Percentiles rank a stretch among this genome's conserved stretches.
Evolutionary conservation across 192 early-diverging fungal genomes (phyloP).

Genomic region (Backusella westeae): DNA sequence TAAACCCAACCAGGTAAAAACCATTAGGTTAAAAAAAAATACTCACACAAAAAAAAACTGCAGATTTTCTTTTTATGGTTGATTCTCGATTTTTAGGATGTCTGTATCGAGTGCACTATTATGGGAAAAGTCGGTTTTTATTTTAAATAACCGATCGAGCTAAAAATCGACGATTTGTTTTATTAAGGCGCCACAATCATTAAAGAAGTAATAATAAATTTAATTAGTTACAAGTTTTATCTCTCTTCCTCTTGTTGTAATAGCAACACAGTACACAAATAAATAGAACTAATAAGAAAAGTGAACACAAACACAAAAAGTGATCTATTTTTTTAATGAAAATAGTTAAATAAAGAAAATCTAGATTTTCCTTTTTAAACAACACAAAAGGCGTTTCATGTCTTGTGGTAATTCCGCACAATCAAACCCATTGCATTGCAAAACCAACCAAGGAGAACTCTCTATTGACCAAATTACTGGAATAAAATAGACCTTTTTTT

Average conservation of each 20-base stretch:
- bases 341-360: background rate
- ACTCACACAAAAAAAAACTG: background rate
- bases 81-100: background rate
- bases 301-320: background rate
- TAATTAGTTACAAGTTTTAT: no score
- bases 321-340: background rate
- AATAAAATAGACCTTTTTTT: background rate
- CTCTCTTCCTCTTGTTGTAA: background rate
- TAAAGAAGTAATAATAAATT: background rate
- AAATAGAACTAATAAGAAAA: background rate
- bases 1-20: background rate
- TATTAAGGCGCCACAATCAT: background rate
- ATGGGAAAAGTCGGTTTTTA: background rate
- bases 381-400: background rate
- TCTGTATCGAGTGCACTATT: background rate
- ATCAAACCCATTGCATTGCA: background rate
- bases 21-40: background rate
- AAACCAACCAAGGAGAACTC: background rate
- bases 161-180: no score
- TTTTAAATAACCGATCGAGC: background rate
- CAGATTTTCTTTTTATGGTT: conserved; percentile 4
- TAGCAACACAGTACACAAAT: background rate
- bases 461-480: background rate
- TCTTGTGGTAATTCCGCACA: background rate
- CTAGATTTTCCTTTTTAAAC: background rate